Base-by-base conservation (phyloP, 2,329 filamentous ascomycete genomes). In the Myriangium duriaei region DNA sequence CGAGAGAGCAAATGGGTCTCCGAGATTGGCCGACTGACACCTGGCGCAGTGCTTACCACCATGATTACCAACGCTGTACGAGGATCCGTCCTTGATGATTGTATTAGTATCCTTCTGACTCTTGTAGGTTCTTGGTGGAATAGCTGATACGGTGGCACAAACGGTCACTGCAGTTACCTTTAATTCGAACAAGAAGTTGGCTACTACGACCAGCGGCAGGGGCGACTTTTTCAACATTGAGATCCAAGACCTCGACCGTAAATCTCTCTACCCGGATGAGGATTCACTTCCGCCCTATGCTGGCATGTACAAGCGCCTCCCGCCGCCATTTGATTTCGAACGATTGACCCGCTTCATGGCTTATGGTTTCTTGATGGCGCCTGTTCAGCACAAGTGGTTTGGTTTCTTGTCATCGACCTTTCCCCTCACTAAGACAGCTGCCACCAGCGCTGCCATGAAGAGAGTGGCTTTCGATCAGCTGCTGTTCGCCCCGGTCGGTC, bases 1-100 rank as follows among this genome's bases (percentile, higher is more conserved):
- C 30, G 21, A 26, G 17, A 30, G 4, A 37, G 28, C 38, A 32
- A 26, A 24, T 11, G 28, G 11, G 19, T 7, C 37, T 18, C 15
- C 12, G 28, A 33, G 32, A n/a, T 13, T 11, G 24, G 15, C 34
- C 39, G 14, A 40, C 40, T 34, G 13, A 34, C 30, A 4, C 4
- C 9, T 4, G 16, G 4, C 4, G 10, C 56, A 82, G 83, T 98
- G 30, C 74, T 98, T 53, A 98, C 91, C 45, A 98, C 93, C 62
- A 98, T 98, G 88, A 84, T 95, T 56, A 94, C 88, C 58, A 98
- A 98, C 65, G 83, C 91, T 49, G 80, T 81, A 74, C 55, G 72
- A 28, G 32, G 30, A 21, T 30, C 28, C 30, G 16, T 29, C 29
- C 28, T 5, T 7, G 32, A 11, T n/a, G 24, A 12, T 24, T 11